Conservation (phyloP, 148 eudicot species). For the Camellia sinensis region DNA sequence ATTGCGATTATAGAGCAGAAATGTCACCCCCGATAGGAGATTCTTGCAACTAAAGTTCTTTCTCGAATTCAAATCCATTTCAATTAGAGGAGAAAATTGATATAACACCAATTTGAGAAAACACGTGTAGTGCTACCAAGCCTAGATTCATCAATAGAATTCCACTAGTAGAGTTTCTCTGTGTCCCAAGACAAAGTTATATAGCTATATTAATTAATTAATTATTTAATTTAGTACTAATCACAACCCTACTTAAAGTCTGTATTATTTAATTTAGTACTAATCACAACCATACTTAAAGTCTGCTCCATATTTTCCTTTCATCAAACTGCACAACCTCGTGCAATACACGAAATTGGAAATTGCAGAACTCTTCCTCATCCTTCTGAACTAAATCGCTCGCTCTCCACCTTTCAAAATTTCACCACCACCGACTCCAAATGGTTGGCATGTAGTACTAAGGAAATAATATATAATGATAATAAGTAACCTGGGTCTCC, state of each 20-base stretch:
- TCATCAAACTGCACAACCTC: neutral
- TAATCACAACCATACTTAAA: neutral
- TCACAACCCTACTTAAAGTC: too few relatives aligned
- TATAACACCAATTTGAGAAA: too few relatives aligned
- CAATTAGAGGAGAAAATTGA: too few relatives aligned
- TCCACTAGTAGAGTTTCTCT: neutral
- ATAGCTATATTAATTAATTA: neutral
- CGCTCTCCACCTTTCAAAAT: neutral
- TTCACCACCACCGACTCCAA: neutral
- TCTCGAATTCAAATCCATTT: too few relatives aligned
- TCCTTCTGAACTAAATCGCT: neutral
- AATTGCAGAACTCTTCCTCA: neutral
- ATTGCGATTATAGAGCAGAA: too few relatives aligned
- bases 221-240: too few relatives aligned
- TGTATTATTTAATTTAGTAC: too few relatives aligned
- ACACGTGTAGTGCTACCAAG: neutral
- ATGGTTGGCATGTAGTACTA: neutral
- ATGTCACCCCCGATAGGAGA: too few relatives aligned
- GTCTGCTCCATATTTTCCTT: neutral
- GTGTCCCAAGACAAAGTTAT: neutral
- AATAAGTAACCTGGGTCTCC: neutral
- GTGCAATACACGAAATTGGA: neutral
- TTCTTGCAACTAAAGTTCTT: too few relatives aligned
- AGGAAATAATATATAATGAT: neutral
- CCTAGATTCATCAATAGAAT: neutral